Base-by-base conservation (phyloP, 352 stramenopile genomes). In the Poterioochromonas sp. region DNA sequence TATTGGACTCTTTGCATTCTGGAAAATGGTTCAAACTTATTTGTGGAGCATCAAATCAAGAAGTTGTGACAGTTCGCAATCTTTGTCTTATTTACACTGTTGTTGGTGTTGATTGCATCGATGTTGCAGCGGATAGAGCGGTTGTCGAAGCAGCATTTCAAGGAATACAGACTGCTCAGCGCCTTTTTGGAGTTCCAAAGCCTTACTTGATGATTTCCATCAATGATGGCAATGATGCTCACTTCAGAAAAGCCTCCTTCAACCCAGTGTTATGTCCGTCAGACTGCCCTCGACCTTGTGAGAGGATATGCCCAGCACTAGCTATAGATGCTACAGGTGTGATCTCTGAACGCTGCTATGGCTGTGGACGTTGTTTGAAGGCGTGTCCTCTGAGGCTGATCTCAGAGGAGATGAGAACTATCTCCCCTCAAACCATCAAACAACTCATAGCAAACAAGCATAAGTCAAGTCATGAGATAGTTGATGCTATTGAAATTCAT, bases 1-100 rank as follows among this genome's bases (percentile, higher is more conserved):
- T n/a, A n/a, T n/a, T n/a, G n/a, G n/a, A n/a, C n/a, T 71, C 62
- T 41, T 44, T 71, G 32, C 32, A 5, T 44, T 2, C 8, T 44
- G 82, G 82, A n/a, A 58, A 83, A 43, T 84, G 79, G 74, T 78
- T 84, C 47, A 84, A 84, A 62, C 78, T 84, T 2, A 84, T 84
- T 37, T 83, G 80, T 73, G 82, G 82, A 20, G 82, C 82, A 64
- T 84, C 82, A 8, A 84, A 82, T 62, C 73, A 83, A 77, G 82
- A 84, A 63, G 53, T 83, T 54, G 71, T 63, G 26, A 64, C 63
- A 18, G 65, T 84, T 20, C 64, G 78, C 44, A 82, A 83, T 62
- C 58, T 84, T 39, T 63, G 77, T 63, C 51, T 84, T 43, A 73
- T 83, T 1, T 84, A 84, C 60, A 84, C 82, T 35, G 44, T 84